Evolutionary conservation across 2,329 filamentous ascomycete species (phyloP).

Genomic region (Neurospora sp.): DNA sequence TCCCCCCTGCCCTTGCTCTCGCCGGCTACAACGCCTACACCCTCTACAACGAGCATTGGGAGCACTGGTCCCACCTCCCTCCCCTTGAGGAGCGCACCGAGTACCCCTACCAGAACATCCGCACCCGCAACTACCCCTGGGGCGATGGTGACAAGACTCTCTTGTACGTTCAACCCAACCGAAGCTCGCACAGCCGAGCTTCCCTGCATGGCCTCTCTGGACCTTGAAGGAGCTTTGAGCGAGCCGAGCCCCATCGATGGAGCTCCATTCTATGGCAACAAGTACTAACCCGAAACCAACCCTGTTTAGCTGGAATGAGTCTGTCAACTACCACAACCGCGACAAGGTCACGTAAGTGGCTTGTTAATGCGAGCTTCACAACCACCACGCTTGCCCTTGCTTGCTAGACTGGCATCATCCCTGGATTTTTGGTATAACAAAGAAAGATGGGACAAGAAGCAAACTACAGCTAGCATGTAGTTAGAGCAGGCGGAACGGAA

Average conservation of each 20-base stretch:
- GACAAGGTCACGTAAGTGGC: conserved; percentile 53
- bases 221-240: not conserved
- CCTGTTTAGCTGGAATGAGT: conserved; percentile 71
- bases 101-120: conserved; percentile 97
- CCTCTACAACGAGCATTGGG: conserved; percentile 94
- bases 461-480: not conserved
- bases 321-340: conserved; percentile 95
- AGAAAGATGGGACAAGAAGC: not conserved
- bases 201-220: not conserved
- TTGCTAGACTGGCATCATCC: not conserved
- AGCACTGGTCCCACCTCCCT: conserved; percentile 79
- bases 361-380: conserved; percentile 1
- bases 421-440: not conserved
- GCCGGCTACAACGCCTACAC: conserved; percentile 75
- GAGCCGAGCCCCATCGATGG: not conserved
- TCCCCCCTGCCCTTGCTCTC: conserved; percentile 63
- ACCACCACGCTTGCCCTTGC: not conserved
- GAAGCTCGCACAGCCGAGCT: not conserved
- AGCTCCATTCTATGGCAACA: not conserved
- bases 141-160: conserved; percentile 79
- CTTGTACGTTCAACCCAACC: conserved; percentile 9
- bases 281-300: conserved; percentile 11
- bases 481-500: not conserved
- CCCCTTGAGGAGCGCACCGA: conserved; percentile 84
- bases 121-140: conserved; percentile 91